Evolutionary conservation across 768 basidiomycete species (phyloP), one percentile per base, ranked within the genome.

Genomic region (Mycena venus): DNA sequence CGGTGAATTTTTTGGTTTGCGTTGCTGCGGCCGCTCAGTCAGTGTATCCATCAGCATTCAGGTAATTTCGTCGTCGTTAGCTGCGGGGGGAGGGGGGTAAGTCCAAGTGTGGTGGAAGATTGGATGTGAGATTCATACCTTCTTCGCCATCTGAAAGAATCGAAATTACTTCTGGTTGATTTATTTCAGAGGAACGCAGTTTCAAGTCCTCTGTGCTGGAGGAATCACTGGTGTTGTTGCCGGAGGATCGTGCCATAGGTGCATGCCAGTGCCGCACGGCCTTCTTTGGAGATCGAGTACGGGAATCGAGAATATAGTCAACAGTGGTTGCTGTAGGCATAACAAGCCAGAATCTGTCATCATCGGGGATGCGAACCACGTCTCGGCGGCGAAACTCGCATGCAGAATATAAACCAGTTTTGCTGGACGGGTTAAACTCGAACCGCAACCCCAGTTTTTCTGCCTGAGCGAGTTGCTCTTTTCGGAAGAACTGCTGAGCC

Each of bases 401-500:
- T 0, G 32, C 5, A 8, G 58, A 60, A 5, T 64, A 64, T 3
- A 72, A 40, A 4, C 47, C 56, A 1, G 34, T 67, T 12, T n/a
- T 36, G 32, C 47, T 67, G 3, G 44, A 0, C 0, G 31, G 38
- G 11, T 58, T 14, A 2, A 32, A 8, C 0, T 38, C n/a, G 23
- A 66, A 61, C 2, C 40, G 56, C 23, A 72, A 34, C 1, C 64
- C 64, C 0, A 67, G 71, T 17, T 67, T 72, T 1, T 21, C 10
- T 0, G 71, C 71, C 1, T 19, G 25, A 4, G 2, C 4, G 2
- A 66, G 0, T n/a, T 72, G 71, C 38, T 72, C 34, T 6, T 42
- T 29, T 2, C 71, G 71, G 42, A 72, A 67, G 15, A 40, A 66
- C 6, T 53, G 12, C 29, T 72, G 71, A 11, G 71, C 71, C 21